Conservation (phyloP, 345 rosid species). For the Boechera retrofracta region DNA sequence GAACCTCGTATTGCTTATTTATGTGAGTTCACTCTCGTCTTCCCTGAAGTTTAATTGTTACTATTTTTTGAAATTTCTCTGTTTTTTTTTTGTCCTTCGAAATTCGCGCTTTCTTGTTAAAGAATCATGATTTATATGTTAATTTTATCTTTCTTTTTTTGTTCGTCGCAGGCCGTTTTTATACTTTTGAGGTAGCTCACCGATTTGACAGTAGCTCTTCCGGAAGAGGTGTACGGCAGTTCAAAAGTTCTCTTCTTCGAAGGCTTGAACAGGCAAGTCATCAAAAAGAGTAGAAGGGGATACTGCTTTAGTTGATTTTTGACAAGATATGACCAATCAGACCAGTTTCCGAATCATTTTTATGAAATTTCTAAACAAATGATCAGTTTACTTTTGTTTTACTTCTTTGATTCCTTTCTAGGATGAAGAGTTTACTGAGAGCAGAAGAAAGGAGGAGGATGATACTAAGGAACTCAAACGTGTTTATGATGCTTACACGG, state of each 20-base stretch:
- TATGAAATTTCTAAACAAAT: too few species aligned
- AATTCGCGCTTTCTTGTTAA: not conserved
- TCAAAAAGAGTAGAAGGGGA: not conserved
- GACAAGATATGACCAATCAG: not conserved
- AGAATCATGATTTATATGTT: slow-evolving; percentile 1
- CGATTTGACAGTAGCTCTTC: slow-evolving; percentile 63
- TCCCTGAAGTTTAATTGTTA: not conserved
- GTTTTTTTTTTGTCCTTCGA: not conserved
- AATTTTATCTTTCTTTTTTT: not conserved
- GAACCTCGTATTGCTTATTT: slow-evolving; percentile 87
- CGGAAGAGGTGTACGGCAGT: slow-evolving; percentile 82
- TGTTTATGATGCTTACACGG: slow-evolving; percentile 65
- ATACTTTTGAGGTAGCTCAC: slow-evolving; percentile 75
- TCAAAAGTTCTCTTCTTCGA: slow-evolving; percentile 80
- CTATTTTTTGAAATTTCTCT: not conserved
- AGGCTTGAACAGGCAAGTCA: slow-evolving; percentile 67
- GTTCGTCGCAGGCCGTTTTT: slow-evolving; percentile 69
- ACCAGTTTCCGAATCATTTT: too few species aligned
- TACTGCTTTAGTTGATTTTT: not conserved
- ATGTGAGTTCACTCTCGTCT: slow-evolving; percentile 47
- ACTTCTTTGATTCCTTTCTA: slow-evolving; percentile 21
- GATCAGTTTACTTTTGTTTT: too few species aligned
- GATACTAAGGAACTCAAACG: slow-evolving; percentile 73
- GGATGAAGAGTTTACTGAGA: slow-evolving; percentile 64
- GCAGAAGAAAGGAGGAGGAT: slow-evolving; percentile 52